phyloP scores from a whole-genome alignment of 192 early-diverging fungal species.

The Entomortierella chlamydospora region DNA sequence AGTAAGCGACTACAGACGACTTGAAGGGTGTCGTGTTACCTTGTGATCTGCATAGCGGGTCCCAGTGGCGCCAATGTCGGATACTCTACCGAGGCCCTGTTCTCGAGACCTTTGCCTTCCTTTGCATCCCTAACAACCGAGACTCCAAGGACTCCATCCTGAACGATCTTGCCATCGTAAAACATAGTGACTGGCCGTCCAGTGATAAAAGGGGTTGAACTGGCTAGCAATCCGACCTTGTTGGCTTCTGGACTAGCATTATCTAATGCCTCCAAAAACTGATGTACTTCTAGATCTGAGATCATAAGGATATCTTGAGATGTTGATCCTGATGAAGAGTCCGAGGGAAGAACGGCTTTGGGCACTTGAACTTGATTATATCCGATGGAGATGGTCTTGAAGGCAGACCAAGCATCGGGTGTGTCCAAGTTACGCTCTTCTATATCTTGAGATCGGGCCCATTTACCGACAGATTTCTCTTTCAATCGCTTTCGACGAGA shows the following conservation, averaged over 20 bases:
- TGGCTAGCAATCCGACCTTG: conserved; percentile 61
- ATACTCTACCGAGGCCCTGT: conserved; percentile 37
- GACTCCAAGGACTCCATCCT: conserved; percentile 63
- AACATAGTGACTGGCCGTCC: conserved; percentile 64
- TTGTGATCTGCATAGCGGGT: conserved; percentile 62
- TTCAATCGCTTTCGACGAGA: conserved; percentile 35
- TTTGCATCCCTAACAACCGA: conserved; percentile 21
- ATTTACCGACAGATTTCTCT: conserved; percentile 43
- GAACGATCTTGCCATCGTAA: conserved; percentile 53
- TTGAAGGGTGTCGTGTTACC: too few relatives aligned
- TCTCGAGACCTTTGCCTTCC: neutral
- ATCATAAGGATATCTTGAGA: conserved; percentile 50
- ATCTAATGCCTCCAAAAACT: conserved; percentile 63
- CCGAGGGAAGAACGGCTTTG: conserved; percentile 8
- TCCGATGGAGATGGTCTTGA: conserved; percentile 43
- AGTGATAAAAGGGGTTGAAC: conserved; percentile 68
- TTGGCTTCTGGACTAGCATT: conserved; percentile 47
- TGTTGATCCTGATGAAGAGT: neutral
- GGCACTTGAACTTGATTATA: conserved; percentile 46
- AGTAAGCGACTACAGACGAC: too few relatives aligned
- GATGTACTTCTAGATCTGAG: conserved; percentile 65
- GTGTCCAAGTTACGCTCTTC: conserved; percentile 50
- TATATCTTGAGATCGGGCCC: conserved; percentile 52
- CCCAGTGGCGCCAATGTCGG: conserved; percentile 57
- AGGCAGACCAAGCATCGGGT: conserved; percentile 36